phyloP scores from a whole-genome alignment of 2,329 filamentous ascomycete genomes.

The Chrysosporium keratinophilum region DNA sequence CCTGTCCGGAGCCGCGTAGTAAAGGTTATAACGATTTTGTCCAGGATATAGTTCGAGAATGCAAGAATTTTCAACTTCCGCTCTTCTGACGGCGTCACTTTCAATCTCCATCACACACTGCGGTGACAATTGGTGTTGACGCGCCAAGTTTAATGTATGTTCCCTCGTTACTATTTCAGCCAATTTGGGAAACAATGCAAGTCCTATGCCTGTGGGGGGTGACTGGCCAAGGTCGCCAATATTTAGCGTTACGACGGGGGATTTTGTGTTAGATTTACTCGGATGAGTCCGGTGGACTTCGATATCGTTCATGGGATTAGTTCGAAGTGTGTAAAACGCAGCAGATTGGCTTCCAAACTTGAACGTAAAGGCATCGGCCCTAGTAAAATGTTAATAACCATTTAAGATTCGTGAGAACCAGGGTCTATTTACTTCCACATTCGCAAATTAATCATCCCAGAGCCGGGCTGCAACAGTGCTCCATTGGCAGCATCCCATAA shows the following conservation, averaged over 20 bases:
- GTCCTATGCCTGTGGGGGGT: conserved; percentile 33
- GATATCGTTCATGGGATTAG: conserved; percentile 35
- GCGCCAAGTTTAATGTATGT: conserved; percentile 33
- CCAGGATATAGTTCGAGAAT: conserved; percentile 36
- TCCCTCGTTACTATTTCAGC: conserved; percentile 42
- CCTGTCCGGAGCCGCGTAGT: conserved; percentile 34
- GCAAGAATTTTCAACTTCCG: conserved; percentile 39
- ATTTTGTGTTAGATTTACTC: conserved; percentile 29
- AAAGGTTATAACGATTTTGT: conserved; percentile 36
- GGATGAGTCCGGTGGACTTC: conserved; percentile 36
- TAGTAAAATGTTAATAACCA: conserved; percentile 20
- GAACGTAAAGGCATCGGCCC: conserved; percentile 34
- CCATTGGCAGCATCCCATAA: conserved; percentile 41
- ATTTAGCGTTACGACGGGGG: conserved; percentile 36
- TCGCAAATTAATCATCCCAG: conserved; percentile 31
- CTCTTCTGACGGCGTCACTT: conserved; percentile 35
- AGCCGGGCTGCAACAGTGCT: conserved; percentile 26
- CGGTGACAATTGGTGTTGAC: conserved; percentile 32
- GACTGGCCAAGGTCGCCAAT: conserved; percentile 19
- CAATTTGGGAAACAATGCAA: conserved; percentile 39
- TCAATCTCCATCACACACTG: conserved; percentile 35
- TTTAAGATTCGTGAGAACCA: background rate
- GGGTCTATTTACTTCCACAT: conserved; percentile 31
- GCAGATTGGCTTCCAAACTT: conserved; percentile 33
- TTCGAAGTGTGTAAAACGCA: conserved; percentile 39